phyloP scores from a whole-genome alignment of 1,284 basidiomycete genomes.

The Taiwanofungus camphoratus region DNA sequence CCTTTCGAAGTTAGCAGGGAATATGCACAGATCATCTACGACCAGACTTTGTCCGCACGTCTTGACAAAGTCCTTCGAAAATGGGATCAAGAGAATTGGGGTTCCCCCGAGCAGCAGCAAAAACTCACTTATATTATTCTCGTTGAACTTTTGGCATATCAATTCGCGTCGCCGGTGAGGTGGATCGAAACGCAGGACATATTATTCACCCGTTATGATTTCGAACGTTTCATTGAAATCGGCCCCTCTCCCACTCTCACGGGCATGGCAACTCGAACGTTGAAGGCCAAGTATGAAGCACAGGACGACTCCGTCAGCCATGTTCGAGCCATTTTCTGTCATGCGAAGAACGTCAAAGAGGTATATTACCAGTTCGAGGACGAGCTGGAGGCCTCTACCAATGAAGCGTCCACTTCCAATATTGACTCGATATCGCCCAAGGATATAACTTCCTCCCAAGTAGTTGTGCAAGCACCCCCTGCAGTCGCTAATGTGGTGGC shows the following conservation, averaged over 20 bases:
- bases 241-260: slow-evolving; percentile 95
- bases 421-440: slow-evolving; percentile 38
- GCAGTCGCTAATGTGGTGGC: slow-evolving; percentile 45
- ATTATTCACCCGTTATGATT: slow-evolving; percentile 84
- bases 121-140: slow-evolving; percentile 93
- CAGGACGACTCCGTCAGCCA: slow-evolving; percentile 83
- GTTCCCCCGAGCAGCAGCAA: slow-evolving; percentile 74
- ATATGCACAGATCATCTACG: slow-evolving; percentile 93
- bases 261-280: slow-evolving; percentile 92
- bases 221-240: slow-evolving; percentile 93
- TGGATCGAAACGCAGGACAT: slow-evolving; percentile 99
- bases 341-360: slow-evolving; percentile 93
- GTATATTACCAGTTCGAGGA: slow-evolving; percentile 99
- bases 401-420: slow-evolving; percentile 35
- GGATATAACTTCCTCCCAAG: slow-evolving; percentile 39
- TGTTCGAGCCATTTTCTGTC: slow-evolving; percentile 83
- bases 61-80: slow-evolving; percentile 89
- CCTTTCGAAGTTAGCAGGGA: slow-evolving; percentile 89
- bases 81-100: slow-evolving; percentile 95
- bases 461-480: slow-evolving; percentile 39
- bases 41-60: slow-evolving; percentile 90
- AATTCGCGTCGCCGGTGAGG: slow-evolving; percentile 92
- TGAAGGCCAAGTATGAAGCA: slow-evolving; percentile 94
- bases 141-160: slow-evolving; percentile 94
- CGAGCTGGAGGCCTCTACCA: slow-evolving; percentile 51